Base-by-base conservation (phyloP, 2,329 filamentous ascomycete genomes). In the Sordariomycetes sp. region DNA sequence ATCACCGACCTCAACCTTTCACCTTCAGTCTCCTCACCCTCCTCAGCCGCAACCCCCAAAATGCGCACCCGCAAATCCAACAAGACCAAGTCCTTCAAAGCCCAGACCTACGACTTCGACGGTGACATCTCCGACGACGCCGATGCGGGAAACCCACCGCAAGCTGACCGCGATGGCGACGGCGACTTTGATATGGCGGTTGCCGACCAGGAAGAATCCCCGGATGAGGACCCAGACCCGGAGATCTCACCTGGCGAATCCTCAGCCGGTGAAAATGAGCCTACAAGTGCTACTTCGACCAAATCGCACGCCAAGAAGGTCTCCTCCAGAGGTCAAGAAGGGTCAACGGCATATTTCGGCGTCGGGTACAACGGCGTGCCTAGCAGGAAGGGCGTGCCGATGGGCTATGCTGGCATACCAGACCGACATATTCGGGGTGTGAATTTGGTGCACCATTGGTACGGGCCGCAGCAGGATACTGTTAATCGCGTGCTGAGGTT, bases 31-130 rank as follows among this genome's bases (percentile, higher is more conserved):
- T 24, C 21, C 21, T n/a, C n/a, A n/a, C 21, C 8, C 21, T n/a
- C 8, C n/a, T 8, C n/a, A 8, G 8, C 8, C 21, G n/a, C 21
- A 24, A 24, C n/a, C 18, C 21, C 2, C 34, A 46, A 30, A 21
- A 61, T 59, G 57, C 53, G 52, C 42, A 58, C 58, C n/a, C 51
- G 58, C 32, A 52, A 36, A 32, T 54, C 58, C 14, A 60, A 59
- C 41, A 55, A 53, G 29, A 45, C 45, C 18, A 60, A 59, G 34
- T 46, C 50, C 24, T 59, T 49, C 35, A 49, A 49, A 2, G 37
- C 50, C 37, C 44, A 58, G 26, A 52, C 51, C 18, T 58, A 58
- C 43, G 51, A 54, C 30, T 59, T 58, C 26, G 55, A 56, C 12
- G 48, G 18, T 7, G 15, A 12, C 8, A 15, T 12, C 20, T 8